Conservation (phyloP, 331 rosid genomes). For the Quercus phellos region DNA sequence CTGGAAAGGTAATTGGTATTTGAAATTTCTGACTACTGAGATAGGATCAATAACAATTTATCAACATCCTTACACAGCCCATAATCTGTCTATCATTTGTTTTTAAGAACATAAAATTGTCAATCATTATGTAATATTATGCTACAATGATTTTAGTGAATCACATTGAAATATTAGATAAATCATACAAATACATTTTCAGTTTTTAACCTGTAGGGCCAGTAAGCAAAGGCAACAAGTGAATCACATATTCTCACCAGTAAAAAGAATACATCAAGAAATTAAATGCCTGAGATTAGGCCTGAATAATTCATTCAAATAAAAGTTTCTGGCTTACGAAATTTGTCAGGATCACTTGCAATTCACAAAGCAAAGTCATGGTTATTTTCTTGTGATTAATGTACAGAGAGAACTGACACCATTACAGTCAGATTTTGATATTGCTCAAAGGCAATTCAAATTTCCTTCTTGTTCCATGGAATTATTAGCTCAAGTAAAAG, state of each 20-base stretch:
- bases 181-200: not conserved
- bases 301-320: too few relatives aligned
- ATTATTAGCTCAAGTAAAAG: not conserved
- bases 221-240: too few relatives aligned
- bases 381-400: not conserved
- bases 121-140: not conserved
- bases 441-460: not conserved
- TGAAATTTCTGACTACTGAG: not conserved
- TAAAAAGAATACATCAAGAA: too few relatives aligned
- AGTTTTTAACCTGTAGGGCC: not conserved
- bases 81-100: not conserved
- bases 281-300: too few relatives aligned
- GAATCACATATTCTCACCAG: too few relatives aligned
- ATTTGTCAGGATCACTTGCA: not conserved
- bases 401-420: not conserved
- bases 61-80: not conserved
- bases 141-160: not conserved
- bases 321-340: not conserved
- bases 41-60: not conserved
- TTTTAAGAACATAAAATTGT: not conserved
- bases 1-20: not conserved
- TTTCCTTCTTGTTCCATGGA: not conserved
- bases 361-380: not conserved
- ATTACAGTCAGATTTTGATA: not conserved
- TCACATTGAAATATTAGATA: not conserved